Evolutionary conservation across 495 filamentous ascomycete species (phyloP).

Genomic region (Penicillium subrubescens): DNA sequence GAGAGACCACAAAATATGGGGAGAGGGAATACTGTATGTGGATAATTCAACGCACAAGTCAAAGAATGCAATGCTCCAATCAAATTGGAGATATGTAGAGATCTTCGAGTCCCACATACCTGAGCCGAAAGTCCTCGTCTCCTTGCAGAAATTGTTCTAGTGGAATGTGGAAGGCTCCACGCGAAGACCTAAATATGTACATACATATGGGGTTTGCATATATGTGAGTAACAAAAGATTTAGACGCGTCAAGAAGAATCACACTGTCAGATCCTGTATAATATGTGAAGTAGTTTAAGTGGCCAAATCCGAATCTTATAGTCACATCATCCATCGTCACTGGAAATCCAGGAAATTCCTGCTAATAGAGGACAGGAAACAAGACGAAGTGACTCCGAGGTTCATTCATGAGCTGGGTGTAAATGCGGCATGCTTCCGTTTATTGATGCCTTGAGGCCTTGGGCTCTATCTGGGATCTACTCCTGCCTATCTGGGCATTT

Average conservation of each 20-base stretch:
- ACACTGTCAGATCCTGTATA: no score
- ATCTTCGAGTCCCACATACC: neutral
- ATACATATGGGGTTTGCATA: no score
- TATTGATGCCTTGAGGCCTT: neutral
- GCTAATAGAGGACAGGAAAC: neutral
- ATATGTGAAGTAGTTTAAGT: no score
- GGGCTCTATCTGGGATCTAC: no score
- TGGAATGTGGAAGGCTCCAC: neutral
- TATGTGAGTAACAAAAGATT: no score
- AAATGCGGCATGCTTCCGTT: neutral
- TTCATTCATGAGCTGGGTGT: neutral
- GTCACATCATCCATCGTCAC: no score
- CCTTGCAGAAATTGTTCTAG: neutral
- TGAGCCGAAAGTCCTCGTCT: neutral
- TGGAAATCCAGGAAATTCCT: no score
- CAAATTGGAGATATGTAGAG: neutral
- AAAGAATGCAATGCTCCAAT: neutral
- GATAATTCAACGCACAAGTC: neutral
- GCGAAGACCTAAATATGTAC: neutral
- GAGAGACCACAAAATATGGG: neutral
- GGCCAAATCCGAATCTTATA: no score
- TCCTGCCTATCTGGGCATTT: neutral
- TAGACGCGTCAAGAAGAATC: no score
- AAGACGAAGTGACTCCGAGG: neutral
- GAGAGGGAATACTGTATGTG: neutral